Conservation (phyloP, 495 filamentous ascomycete species). For the Filosporella fistucella region DNA sequence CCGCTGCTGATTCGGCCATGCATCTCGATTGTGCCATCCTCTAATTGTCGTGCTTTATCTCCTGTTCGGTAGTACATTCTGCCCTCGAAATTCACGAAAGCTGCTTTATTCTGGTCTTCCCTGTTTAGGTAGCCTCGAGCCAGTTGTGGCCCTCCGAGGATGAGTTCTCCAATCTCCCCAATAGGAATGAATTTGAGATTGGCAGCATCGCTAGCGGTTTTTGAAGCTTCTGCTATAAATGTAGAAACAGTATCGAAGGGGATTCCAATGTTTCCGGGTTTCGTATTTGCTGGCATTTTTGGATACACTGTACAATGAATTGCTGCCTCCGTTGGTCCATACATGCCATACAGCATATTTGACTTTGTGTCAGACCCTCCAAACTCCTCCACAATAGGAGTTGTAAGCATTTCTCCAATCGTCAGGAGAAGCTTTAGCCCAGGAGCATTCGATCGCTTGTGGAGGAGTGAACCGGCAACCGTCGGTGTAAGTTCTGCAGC, state of each 20-base stretch:
- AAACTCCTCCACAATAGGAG: conserved; percentile 68
- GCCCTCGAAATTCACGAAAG: conserved; percentile 53
- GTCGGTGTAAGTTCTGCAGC: conserved; percentile 82
- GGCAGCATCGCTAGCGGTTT: conserved; percentile 6
- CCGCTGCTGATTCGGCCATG: conserved; percentile 73
- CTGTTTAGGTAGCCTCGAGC: conserved; percentile 81
- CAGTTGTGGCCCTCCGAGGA: conserved; percentile 73
- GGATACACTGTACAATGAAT: conserved; percentile 68
- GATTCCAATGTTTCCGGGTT: conserved; percentile 62
- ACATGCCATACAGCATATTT: conserved; percentile 75
- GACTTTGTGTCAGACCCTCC: conserved; percentile 36
- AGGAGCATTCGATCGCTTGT: conserved; percentile 55
- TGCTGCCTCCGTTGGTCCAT: conserved; percentile 79
- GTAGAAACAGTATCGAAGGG: conserved; percentile 74
- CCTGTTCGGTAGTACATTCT: conserved; percentile 76
- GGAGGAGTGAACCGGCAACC: conserved; percentile 65
- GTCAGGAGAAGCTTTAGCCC: conserved; percentile 62
- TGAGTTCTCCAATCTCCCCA: conserved; percentile 75
- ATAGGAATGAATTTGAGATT: conserved; percentile 50
- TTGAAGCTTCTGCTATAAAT: conserved; percentile 52
- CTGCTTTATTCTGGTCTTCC: conserved; percentile 65
- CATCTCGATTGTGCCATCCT: conserved; percentile 71
- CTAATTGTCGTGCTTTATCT: conserved; percentile 67
- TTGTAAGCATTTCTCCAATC: conserved; percentile 84
- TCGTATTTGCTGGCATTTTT: conserved; percentile 37